A percentile compares a stretch with the other conserved stretches of the same genome.
Conservation (phyloP, 768 basidiomycete species). For the Phylloporus rhodoxanthus region DNA sequence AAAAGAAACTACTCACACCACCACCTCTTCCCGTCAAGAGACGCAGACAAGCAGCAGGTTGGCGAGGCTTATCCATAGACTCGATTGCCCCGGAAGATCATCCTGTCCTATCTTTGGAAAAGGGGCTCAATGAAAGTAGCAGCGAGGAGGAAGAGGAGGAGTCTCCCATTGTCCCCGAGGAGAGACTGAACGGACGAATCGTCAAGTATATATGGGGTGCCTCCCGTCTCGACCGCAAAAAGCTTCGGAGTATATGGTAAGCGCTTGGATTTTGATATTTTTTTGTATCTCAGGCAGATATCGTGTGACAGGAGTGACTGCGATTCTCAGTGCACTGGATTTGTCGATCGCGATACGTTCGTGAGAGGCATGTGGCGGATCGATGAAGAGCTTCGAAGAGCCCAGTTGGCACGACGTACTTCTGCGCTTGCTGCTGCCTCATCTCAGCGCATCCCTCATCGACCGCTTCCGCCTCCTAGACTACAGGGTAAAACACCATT, state of each 20-base stretch:
- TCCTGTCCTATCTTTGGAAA: constrained; percentile 7
- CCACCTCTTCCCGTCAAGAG: constrained; percentile 38
- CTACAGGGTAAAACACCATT: constrained; percentile 6
- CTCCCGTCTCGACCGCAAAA: constrained; percentile 49
- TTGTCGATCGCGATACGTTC: constrained; percentile 62
- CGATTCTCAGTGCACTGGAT: constrained; percentile 49
- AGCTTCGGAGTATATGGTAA: constrained; percentile 64
- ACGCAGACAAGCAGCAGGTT: constrained; percentile 57
- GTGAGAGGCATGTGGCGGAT: constrained; percentile 82
- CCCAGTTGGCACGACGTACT: constrained; percentile 36
- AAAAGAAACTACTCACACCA: constrained; percentile 27
- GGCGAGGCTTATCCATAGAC: constrained; percentile 70
- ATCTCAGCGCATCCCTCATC: constrained; percentile 32
- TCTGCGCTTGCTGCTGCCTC: constrained; percentile 31
- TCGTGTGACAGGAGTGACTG: constrained; percentile 56
- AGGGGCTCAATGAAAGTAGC: constrained; percentile 11
- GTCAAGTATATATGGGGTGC: constrained; percentile 59
- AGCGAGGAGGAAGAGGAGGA: constrained; percentile 27
- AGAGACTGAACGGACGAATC: constrained; percentile 49
- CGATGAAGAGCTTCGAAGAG: constrained; percentile 72
- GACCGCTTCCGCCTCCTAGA: constrained; percentile 23
- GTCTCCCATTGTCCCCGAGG: constrained; percentile 33
- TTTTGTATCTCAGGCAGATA: neutral
- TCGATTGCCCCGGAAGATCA: constrained; percentile 44
- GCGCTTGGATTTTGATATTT: constrained; percentile 13